phyloP scores from a whole-genome alignment of 2,329 filamentous ascomycete genomes.

The Gyromitra esculenta region DNA sequence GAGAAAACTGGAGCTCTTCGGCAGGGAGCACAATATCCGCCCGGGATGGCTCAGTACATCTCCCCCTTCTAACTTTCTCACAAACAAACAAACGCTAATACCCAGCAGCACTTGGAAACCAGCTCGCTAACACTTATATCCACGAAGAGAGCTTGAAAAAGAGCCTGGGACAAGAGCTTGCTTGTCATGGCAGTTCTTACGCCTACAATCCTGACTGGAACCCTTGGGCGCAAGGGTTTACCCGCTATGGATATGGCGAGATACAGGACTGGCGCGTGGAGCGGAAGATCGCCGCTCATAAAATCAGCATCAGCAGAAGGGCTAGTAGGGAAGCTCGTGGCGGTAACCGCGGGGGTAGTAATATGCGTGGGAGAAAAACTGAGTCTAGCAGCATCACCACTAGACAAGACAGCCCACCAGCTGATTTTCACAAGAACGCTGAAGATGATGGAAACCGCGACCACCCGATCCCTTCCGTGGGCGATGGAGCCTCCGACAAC shows the following conservation, averaged over 20 bases:
- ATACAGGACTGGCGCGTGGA: slow-evolving; percentile 36
- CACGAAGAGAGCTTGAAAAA: slow-evolving; percentile 25
- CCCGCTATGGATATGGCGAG: slow-evolving; percentile 36
- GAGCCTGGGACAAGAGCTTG: slow-evolving; percentile 8
- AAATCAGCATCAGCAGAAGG: slow-evolving; percentile 1
- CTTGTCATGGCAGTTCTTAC: neutral
- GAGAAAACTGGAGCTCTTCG: slow-evolving; percentile 48
- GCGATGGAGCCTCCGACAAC: too few species aligned
- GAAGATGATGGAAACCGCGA: too few species aligned
- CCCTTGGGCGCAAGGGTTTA: slow-evolving; percentile 39
- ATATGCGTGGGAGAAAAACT: neutral
- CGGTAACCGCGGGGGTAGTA: neutral
- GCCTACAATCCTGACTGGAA: slow-evolving; percentile 34
- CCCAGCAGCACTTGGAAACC: slow-evolving; percentile 44
- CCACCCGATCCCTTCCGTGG: too few species aligned
- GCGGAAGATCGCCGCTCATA: slow-evolving; percentile 4
- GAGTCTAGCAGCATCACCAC: too few species aligned
- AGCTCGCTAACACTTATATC: slow-evolving; percentile 41
- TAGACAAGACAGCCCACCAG: too few species aligned
- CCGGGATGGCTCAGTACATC: slow-evolving; percentile 50
- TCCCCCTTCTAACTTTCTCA: neutral
- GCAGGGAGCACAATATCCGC: slow-evolving; percentile 49
- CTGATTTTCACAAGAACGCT: too few species aligned
- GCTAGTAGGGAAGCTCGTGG: neutral
- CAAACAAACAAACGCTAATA: slow-evolving; percentile 13